Base-by-base conservation (phyloP, 2,329 filamentous ascomycete species). In the Xylariaceae sp. region DNA sequence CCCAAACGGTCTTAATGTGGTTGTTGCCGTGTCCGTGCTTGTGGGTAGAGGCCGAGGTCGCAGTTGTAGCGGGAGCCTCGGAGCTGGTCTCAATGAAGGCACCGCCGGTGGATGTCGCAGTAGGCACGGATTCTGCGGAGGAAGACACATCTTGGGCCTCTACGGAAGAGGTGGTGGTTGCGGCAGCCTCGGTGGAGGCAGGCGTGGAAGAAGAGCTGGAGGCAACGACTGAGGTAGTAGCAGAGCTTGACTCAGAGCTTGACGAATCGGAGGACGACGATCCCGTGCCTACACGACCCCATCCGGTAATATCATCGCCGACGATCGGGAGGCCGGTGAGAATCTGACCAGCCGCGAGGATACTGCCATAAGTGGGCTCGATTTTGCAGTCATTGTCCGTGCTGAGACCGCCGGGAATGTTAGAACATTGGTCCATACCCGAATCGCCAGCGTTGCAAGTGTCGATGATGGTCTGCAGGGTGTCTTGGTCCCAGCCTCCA, bases 401-500 rank as follows among this genome's bases (percentile, higher is more conserved):
- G 66, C 80, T 82, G 41, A 78, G 57, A 39, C 78, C 77, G 46
- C 75, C 73, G 48, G 72, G 72, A 50, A 86, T 74, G 39, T 76
- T 74, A 5, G 77, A 74, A 71, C 85, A 89, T 55, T 77, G 72
- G 55, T 85, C 78, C 71, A 89, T 83, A 44, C 80, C 81, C 6
- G 63, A 56, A 49, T 76, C 76, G 43, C 81, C 77, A 41, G 77
- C 78, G 59, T 83, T 72, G 72, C 87, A 89, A 44, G 73, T 79
- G 62, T 86, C 75, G 57, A 89, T 82, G 56, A 87, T 85, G 53
- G 78, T 73, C 67, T 86, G 82, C 44, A 89, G 81, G 41, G 77
- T 75, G 27, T 72, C 66, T 53, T 79, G 74, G 57, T 90, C 81
- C 87, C 87, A 90, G 14, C 80, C 86, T 54, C 86, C 81, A 56